Base-by-base conservation (phyloP, 1,139 yeast genomes). In the Debaryomyces singareniensis region DNA sequence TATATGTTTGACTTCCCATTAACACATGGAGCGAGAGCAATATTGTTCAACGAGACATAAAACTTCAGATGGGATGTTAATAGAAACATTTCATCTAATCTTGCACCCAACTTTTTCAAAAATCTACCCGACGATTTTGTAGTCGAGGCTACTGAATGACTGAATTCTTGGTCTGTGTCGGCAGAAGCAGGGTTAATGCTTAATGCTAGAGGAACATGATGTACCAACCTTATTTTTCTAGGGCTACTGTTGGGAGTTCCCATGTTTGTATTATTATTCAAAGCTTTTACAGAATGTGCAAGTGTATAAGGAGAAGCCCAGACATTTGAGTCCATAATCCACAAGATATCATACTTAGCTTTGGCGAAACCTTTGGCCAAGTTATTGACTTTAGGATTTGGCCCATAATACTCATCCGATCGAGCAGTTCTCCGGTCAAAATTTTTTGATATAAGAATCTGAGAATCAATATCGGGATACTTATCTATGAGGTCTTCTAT, bases 261-360 rank as follows among this genome's bases (percentile, higher is more conserved):
- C 44, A 75, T 71, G 36, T 76, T 75, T 15, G 61, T 66, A 35
- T 66, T 55, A 15, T 49, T 43, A 26, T 60, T 53, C 40, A 84
- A 62, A 6, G 81, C 61, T 13, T 53, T 57, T 4, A 84, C 78
- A 1, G 94, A 81, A 36, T 89, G 69, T n/a, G 61, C 55, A 40
- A 86, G 58, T 1, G 86, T 69, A 23, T 79, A 73, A 0, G 80
- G 73, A 25, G 76, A 58, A 2, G 82, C 84, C 85, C 89, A 83
- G 5, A 83, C 93, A 47, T 86, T 86, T 25, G 91, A 78, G 52
- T 86, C 96, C 60, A 84, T 67, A n/a, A 85, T 75, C 96, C 96
- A 86, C 10, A 86, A 44, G 20, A 82, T 70, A 48, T 86, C 95
- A 51, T 75, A 62, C 43, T 75, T 72, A 10, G 95, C 89, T 2